Percentiles rank a stretch among this genome's conserved stretches.
Evolutionary conservation across 768 basidiomycete species (phyloP).

Genomic region (Mycena venus): DNA sequence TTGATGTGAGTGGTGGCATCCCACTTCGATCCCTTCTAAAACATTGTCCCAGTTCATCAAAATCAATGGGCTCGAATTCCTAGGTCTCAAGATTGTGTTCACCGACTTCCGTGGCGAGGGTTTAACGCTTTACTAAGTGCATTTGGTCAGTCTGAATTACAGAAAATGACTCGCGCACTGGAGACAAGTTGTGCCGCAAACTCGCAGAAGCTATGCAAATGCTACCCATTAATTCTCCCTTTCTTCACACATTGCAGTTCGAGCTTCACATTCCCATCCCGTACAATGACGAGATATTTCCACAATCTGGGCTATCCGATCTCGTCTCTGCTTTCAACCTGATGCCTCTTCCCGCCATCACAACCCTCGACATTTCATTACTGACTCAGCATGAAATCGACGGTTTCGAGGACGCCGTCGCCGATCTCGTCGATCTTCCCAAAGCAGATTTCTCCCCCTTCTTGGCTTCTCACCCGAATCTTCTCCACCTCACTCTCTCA

Average conservation of each 20-base stretch:
- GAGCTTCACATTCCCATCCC: not conserved
- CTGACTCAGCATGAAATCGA: not conserved
- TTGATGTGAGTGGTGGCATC: constrained; percentile 6
- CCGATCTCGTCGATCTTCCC: not conserved
- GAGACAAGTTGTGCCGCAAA: not conserved
- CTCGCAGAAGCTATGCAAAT: constrained; percentile 8
- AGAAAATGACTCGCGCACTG: not conserved
- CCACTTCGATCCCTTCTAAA: too few species aligned
- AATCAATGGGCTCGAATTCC: not conserved
- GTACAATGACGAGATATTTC: not conserved
- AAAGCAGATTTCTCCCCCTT: not conserved
- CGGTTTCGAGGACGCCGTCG: not conserved
- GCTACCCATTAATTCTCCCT: not conserved
- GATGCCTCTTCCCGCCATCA: not conserved
- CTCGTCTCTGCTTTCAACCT: not conserved
- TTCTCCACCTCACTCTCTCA: not conserved
- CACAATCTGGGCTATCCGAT: not conserved
- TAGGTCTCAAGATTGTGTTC: not conserved
- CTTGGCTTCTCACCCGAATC: constrained; percentile 3
- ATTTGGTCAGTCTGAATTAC: too few species aligned
- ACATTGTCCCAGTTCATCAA: constrained; percentile 3
- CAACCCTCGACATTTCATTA: not conserved
- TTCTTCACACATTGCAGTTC: constrained; percentile 11
- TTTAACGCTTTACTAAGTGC: too few species aligned
- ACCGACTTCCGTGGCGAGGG: not conserved